phyloP scores from a whole-genome alignment of 176 grass and related monocot species.

The Hsuehochloa calcarea region DNA sequence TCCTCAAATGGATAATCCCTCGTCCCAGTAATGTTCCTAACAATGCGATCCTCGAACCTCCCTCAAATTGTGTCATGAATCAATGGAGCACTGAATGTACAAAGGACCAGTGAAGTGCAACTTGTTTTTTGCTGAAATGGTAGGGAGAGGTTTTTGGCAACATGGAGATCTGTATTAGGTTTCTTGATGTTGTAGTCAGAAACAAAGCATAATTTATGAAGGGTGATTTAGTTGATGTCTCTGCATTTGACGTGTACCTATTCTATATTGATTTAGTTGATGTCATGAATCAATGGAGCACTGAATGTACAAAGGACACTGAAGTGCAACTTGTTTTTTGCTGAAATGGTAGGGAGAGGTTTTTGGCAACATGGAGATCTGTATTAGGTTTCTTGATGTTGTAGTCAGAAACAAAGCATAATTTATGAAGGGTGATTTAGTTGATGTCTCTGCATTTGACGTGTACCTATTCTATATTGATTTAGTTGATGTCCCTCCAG shows the following conservation, averaged over 20 bases:
- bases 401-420: background rate
- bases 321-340: background rate
- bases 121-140: background rate
- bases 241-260: background rate
- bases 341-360: background rate
- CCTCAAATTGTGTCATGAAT: background rate
- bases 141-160: background rate
- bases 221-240: background rate
- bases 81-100: background rate
- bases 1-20: constrained; percentile 33
- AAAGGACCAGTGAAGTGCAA: background rate
- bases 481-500: background rate
- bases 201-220: background rate
- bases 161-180: constrained; percentile 3
- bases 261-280: too few relatives aligned
- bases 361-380: constrained; percentile 13
- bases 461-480: background rate
- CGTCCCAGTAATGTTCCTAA: background rate
- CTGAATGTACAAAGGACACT: background rate
- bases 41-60: background rate
- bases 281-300: too few relatives aligned
- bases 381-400: constrained; percentile 18
- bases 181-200: constrained; percentile 15
- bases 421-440: background rate
- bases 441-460: background rate